Evolutionary conservation across 768 basidiomycete species (phyloP), one percentile per base, ranked within the genome.

Genomic region (Lactifluus subvellereus): DNA sequence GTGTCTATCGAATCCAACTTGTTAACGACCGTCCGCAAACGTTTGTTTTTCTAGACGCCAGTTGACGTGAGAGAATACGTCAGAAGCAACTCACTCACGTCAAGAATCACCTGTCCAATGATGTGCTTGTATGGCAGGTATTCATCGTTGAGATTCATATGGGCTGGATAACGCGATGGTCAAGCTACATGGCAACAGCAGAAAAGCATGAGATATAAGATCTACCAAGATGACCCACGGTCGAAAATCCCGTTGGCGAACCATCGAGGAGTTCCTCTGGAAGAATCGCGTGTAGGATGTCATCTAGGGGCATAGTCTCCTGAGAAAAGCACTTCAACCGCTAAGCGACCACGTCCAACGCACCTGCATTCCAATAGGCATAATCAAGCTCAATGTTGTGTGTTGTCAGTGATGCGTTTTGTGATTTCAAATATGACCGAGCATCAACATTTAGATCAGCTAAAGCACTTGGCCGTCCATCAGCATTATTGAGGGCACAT

Each of bases 41-140:
- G 76, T 22, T 81, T 81, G 72, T 94, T 94, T 91, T 99, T 98
- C 94, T 97, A 66, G 4, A 38, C 27, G 57, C 49, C 16, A 48
- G 47, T 47, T 47, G 20, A 43, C 13, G 50, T 14, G 14, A 53
- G 62, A 32, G 45, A 13, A 40, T 22, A 20, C 66, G 50, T 53
- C 40, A 48, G 13, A 22, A 50, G 11, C 35, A 43, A 16, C 27
- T 1, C 30, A 75, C 90, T 67, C 68, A 92, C 96, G 74, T 98
- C 94, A 45, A 98, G 77, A 47, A 98, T 84, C 40, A 98, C 82
- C 74, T 96, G 88, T 0, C 95, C 97, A 68, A 99, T 97, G 35
- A 94, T 73, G 68, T 89, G 74, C 72, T 93, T 94, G 77, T 89
- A 98, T 2, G 94, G 94, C 35, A 98, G 72, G 76, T 95, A 98